phyloP scores from a whole-genome alignment of 768 basidiomycete species.

The Termitomyces sp. region DNA sequence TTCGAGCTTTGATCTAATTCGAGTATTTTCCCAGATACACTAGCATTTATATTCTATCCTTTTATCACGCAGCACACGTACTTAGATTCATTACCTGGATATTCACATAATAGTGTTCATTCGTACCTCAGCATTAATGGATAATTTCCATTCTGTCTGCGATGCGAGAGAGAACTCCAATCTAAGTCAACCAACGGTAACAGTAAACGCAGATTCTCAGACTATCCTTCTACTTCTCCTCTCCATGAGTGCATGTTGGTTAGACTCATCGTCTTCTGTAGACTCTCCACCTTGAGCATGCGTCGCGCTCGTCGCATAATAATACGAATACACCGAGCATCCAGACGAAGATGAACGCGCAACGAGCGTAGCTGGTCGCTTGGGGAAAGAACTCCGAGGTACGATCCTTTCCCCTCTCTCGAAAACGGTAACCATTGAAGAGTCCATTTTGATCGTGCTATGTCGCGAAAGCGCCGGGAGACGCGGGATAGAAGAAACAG shows the following conservation, averaged over 20 bases:
- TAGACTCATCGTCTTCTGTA: background rate
- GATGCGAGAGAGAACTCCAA: background rate
- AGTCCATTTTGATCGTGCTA: constrained; percentile 15
- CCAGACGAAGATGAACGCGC: constrained; percentile 16
- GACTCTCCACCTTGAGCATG: background rate
- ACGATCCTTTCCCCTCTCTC: constrained; percentile 7
- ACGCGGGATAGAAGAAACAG: constrained; percentile 12
- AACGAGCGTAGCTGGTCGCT: constrained; percentile 4
- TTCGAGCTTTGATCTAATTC: background rate
- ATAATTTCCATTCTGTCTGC: background rate
- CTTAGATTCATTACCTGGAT: background rate
- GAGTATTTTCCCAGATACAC: background rate
- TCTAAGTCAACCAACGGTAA: background rate
- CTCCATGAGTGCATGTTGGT: background rate
- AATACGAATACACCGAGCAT: constrained; percentile 16
- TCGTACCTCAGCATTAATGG: background rate
- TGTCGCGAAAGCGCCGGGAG: constrained; percentile 17
- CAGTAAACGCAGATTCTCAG: background rate
- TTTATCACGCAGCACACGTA: background rate
- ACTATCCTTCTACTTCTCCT: background rate
- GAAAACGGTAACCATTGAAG: constrained; percentile 4
- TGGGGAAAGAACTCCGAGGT: background rate
- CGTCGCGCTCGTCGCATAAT: background rate
- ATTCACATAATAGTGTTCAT: background rate
- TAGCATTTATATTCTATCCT: background rate